Base-by-base conservation (phyloP, 495 filamentous ascomycete species). In the Penicillium canescens region DNA sequence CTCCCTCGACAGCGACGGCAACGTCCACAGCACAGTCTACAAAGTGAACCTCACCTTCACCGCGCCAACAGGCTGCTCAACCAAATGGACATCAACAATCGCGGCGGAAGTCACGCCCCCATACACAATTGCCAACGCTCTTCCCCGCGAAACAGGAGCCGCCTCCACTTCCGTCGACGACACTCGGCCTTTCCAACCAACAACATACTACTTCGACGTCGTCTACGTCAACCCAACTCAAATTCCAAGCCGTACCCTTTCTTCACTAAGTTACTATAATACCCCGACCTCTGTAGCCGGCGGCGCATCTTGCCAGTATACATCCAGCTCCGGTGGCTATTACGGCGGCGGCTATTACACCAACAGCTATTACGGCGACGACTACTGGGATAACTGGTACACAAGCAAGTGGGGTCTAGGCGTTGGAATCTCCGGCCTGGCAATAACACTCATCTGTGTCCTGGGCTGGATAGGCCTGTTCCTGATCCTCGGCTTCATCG, bases 401-500 rank as follows among this genome's bases (percentile, higher is more conserved):
- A 46, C 58, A 34, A 62, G 65, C 34, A 65, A 46, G 14, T 46
- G 46, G 33, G 40, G 49, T 6, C n/a, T 42, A 5, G 49, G 40
- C 8, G 50, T 63, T 23, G 69, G 65, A 0, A 75, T 73, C 55
- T 64, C 65, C 18, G 51, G 57, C 35, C 36, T 65, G 3, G 67
- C 62, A 35, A 56, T 72, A 42, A 63, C 71, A 4, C 63, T 81
- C 41, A 72, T 77, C 37, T 45, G 66, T 7, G 59, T 69, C 7
- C 50, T 76, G 12, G 65, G 77, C 41, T 73, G 70, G 70, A 50
- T 77, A 7, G 68, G 73, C 6, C 42, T 76, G 3, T 60, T 74
- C 47, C 71, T 82, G 50, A 38, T 81, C 18, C 57, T 75, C 12
- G 79, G 79, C 24, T 73, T 81, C 55, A 38, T 78, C 42, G 78